These are phyloP conservation scores for Biscogniauxia sp. DNA, from an alignment of 2,329 filamentous ascomycete genomes.

Conservation along the genomic window DNA sequence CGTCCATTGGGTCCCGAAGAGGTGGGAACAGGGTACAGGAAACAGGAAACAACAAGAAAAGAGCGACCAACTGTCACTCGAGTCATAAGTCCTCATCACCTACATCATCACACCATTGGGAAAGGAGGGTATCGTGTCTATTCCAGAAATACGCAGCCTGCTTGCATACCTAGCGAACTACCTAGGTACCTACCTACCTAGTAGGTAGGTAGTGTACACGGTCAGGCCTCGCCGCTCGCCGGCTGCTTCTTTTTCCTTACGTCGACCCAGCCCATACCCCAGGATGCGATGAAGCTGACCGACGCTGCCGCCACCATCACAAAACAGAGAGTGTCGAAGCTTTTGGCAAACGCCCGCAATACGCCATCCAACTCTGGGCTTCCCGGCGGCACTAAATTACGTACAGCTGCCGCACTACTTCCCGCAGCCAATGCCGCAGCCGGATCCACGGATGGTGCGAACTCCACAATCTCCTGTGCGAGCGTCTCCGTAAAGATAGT, in stretches of 20 bases:
- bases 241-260: conserved; percentile 22
- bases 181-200: no score
- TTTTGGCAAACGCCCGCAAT: conserved; percentile 21
- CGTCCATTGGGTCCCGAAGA: no score
- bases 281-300: conserved; percentile 24
- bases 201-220: neutral
- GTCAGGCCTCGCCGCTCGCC: neutral
- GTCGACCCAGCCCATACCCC: conserved; percentile 30
- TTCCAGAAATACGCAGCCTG: neutral
- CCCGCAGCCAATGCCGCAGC: conserved; percentile 26
- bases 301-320: conserved; percentile 23
- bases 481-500: conserved; percentile 30
- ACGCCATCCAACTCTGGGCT: conserved; percentile 27
- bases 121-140: neutral
- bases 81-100: neutral
- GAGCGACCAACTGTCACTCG: neutral
- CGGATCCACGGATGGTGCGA: conserved; percentile 27
- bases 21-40: no score
- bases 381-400: conserved; percentile 24
- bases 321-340: conserved; percentile 29
- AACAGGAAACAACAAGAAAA: neutral
- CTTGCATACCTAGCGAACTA: no score
- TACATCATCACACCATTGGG: neutral
- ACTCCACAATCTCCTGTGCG: conserved; percentile 14
- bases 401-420: conserved; percentile 28